These are phyloP conservation scores for Aureobasidium sp. DNA, from an alignment of 2,329 filamentous ascomycete genomes.

Conservation along the genomic window DNA sequence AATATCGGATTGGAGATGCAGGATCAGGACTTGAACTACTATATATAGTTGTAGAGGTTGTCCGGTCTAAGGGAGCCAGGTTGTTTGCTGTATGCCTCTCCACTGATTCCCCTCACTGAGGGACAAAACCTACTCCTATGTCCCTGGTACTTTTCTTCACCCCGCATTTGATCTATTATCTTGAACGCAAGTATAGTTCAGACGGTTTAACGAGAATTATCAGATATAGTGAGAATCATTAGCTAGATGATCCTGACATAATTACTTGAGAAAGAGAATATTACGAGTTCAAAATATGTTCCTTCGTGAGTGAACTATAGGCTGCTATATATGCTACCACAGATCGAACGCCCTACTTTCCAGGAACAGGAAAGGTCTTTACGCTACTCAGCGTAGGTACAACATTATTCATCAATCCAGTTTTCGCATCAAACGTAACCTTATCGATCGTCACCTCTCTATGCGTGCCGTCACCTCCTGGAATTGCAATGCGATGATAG, in stretches of 20 bases:
- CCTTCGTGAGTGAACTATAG: too few species aligned
- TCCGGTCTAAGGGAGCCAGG: not conserved
- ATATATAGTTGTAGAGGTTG: not conserved
- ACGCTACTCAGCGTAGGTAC: conserved; percentile 28
- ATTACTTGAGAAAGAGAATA: too few species aligned
- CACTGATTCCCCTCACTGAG: not conserved
- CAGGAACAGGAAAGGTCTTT: not conserved
- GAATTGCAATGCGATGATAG: conserved; percentile 41
- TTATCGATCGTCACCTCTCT: conserved; percentile 37
- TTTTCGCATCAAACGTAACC: conserved; percentile 23
- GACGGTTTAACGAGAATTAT: too few species aligned
- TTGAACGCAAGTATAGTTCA: too few species aligned
- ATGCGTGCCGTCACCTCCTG: conserved; percentile 35
- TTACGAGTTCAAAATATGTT: not conserved
- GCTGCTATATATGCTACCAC: too few species aligned
- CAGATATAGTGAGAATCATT: too few species aligned
- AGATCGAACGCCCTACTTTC: not conserved
- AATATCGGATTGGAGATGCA: too few species aligned
- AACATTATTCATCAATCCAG: conserved; percentile 31
- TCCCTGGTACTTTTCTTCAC: not conserved
- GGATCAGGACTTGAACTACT: too few species aligned
- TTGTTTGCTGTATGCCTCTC: not conserved
- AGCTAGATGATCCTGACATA: too few species aligned
- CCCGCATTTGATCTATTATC: not conserved
- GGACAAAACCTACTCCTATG: not conserved